Conservation (phyloP, 805 yeast species). For the Candida qinlingensis region DNA sequence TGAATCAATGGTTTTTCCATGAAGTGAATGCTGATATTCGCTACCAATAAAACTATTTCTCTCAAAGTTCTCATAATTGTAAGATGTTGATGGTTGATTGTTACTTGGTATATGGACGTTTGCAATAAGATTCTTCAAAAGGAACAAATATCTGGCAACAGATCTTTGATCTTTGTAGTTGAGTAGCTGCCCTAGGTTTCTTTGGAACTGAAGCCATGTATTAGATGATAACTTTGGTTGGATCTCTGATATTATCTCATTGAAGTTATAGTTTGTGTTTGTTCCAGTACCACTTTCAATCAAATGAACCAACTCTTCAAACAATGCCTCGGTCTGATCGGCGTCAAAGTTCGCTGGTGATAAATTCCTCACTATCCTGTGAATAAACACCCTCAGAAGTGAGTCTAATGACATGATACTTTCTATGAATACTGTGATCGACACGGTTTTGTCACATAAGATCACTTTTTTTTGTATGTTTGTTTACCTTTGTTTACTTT, state of each 20-base stretch:
- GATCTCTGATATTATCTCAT: slow-evolving; percentile 1
- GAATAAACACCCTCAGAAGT: slow-evolving; percentile 12
- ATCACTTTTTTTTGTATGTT: slow-evolving; percentile 1
- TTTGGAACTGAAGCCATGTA: slow-evolving; percentile 31
- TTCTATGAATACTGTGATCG: too few species aligned
- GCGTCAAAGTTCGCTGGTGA: slow-evolving; percentile 10
- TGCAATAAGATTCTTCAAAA: slow-evolving; percentile 22
- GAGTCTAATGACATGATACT: slow-evolving; percentile 3
- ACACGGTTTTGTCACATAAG: too few species aligned
- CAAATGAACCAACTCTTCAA: slow-evolving; percentile 15
- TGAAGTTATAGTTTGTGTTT: not conserved
- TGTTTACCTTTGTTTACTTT: slow-evolving; percentile 1
- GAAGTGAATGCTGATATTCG: slow-evolving; percentile 7
- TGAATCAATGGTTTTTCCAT: slow-evolving; percentile 30
- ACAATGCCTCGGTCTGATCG: slow-evolving; percentile 11
- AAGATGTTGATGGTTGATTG: not conserved
- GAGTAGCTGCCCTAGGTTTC: slow-evolving; percentile 28
- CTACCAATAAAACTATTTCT: slow-evolving; percentile 7
- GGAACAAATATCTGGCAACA: slow-evolving; percentile 31
- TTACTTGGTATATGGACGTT: not conserved
- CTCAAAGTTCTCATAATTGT: not conserved
- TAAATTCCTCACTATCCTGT: slow-evolving; percentile 16
- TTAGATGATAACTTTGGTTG: slow-evolving; percentile 2
- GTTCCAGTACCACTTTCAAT: slow-evolving; percentile 13
- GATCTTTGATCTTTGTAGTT: slow-evolving; percentile 28